These are phyloP conservation scores for Geranomyces michiganensis DNA, from an alignment of 192 early-diverging fungal genomes.

Conservation along the genomic window DNA sequence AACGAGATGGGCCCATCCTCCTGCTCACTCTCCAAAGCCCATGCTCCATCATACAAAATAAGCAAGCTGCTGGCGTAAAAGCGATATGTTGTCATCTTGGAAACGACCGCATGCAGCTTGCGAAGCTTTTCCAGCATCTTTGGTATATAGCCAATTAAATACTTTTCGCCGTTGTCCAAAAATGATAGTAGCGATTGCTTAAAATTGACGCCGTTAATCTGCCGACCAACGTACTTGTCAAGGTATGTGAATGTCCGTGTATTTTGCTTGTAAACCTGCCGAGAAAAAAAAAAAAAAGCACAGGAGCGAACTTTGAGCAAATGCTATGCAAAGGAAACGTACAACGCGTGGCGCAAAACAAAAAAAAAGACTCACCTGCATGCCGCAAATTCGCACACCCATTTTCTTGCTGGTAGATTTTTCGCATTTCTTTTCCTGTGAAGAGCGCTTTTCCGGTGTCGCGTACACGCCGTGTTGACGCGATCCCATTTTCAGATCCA, in stretches of 20 bases:
- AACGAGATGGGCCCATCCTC: not conserved
- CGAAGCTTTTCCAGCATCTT: conserved; percentile 73
- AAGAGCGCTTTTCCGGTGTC: conserved; percentile 75
- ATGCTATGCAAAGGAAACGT: conserved; percentile 12
- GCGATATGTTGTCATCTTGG: conserved; percentile 75
- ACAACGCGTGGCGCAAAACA: no score
- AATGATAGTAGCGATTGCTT: conserved; percentile 77
- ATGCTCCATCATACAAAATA: conserved; percentile 89
- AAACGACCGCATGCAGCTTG: conserved; percentile 74
- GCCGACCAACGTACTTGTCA: conserved; percentile 95
- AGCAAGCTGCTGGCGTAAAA: conserved; percentile 91
- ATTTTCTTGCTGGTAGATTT: conserved; percentile 86
- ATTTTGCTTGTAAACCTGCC: conserved; percentile 79
- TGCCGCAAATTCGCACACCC: conserved; percentile 95
- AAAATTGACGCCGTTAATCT: conserved; percentile 77
- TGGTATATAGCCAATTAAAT: conserved; percentile 81
- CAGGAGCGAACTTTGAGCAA: not conserved
- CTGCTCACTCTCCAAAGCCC: conserved; percentile 29
- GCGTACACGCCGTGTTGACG: conserved; percentile 94
- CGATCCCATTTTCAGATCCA: conserved; percentile 99
- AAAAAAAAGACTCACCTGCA: conserved; percentile 74
- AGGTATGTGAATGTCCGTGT: conserved; percentile 78
- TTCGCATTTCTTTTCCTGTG: conserved; percentile 92
- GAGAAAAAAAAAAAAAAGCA: conserved; percentile 9
- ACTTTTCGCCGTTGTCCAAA: conserved; percentile 80